A percentile compares a stretch with the other conserved stretches of the same genome.
Evolutionary conservation across 305 asterid genomes (phyloP).

Genomic region (Andrographis paniculata): DNA sequence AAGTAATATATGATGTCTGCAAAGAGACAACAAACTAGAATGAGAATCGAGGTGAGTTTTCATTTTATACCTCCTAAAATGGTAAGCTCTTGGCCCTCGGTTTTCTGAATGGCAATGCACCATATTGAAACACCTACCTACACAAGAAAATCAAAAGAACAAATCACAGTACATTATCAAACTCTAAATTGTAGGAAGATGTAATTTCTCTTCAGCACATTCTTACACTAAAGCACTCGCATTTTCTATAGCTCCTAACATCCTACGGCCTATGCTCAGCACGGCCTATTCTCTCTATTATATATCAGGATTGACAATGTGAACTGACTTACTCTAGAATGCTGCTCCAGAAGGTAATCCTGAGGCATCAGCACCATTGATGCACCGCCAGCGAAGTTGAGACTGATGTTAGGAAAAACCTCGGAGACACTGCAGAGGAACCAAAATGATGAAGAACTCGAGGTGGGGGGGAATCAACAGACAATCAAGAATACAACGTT

Average conservation of each 20-base stretch:
- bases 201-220: no score
- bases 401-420: slow-evolving; percentile 60
- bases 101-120: slow-evolving; percentile 88
- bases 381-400: slow-evolving; percentile 78
- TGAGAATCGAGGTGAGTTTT: not conserved
- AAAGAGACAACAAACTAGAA: not conserved
- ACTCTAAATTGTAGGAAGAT: not conserved
- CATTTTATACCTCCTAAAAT: slow-evolving; percentile 75
- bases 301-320: not conserved
- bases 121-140: slow-evolving; percentile 78
- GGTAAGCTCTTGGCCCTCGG: slow-evolving; percentile 64
- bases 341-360: slow-evolving; percentile 82
- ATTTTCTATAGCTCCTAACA: no score
- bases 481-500: not conserved
- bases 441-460: not conserved
- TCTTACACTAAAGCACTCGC: no score
- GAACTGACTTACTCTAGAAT: slow-evolving; percentile 52
- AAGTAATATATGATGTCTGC: not conserved
- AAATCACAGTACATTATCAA: not conserved
- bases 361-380: slow-evolving; percentile 67
- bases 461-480: no score
- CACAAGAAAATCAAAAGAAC: slow-evolving; percentile 7
- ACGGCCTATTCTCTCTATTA: no score
- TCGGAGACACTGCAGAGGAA: slow-evolving; percentile 39
- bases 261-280: no score